phyloP scores from a whole-genome alignment of 1,284 basidiomycete species.

The Inonotus obliquus region DNA sequence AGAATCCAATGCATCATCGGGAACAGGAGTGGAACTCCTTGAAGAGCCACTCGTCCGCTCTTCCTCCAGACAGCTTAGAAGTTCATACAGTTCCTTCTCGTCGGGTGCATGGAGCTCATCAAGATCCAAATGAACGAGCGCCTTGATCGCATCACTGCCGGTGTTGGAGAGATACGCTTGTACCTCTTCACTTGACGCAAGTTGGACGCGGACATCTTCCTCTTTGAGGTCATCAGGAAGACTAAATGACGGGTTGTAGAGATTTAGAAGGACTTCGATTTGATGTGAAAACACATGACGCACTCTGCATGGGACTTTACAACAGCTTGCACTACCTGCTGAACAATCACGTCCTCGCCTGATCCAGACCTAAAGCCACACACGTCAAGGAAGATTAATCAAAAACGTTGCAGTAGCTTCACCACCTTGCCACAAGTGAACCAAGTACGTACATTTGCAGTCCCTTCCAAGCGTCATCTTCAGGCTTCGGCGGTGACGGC shows the following conservation, averaged over 20 bases:
- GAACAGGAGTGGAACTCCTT: neutral
- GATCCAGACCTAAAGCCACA: constrained; percentile 25
- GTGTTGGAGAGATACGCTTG: constrained; percentile 29
- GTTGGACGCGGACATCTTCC: constrained; percentile 28
- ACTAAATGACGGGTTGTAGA: neutral
- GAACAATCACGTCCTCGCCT: constrained; percentile 26
- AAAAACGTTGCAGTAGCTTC: neutral
- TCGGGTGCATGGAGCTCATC: constrained; percentile 28
- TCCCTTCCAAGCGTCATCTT: constrained; percentile 22
- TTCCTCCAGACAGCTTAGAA: constrained; percentile 26
- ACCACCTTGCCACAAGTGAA: neutral
- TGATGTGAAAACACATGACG: constrained; percentile 16
- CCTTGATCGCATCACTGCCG: constrained; percentile 30
- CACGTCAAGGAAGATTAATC: neutral
- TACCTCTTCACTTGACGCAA: constrained; percentile 31
- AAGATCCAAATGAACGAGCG: constrained; percentile 29
- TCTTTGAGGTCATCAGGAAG: constrained; percentile 6
- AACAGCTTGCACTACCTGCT: constrained; percentile 34
- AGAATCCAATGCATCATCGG: constrained; percentile 13
- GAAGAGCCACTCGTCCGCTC: neutral
- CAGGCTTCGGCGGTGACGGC: constrained; percentile 29
- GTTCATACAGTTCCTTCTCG: constrained; percentile 31
- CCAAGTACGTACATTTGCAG: neutral
- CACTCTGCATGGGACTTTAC: constrained; percentile 37
- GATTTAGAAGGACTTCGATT: neutral